Conservation (phyloP, 768 basidiomycete species). For the Mycena kentingensis region DNA sequence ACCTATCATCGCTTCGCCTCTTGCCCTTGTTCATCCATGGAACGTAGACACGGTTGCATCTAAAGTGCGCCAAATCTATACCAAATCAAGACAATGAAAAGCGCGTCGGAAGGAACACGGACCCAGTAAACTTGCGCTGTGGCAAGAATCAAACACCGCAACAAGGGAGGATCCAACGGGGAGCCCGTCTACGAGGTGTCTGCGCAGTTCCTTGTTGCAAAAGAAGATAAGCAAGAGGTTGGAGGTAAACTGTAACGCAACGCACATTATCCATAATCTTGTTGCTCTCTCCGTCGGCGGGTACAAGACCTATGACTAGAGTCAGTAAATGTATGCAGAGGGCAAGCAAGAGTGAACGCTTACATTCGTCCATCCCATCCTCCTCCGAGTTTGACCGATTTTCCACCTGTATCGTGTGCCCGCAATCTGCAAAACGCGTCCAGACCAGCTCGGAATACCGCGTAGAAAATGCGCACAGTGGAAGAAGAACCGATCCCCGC, state of each 20-base stretch:
- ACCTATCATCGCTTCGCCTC: slow-evolving; percentile 35
- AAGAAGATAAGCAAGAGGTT: neutral
- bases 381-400: slow-evolving; percentile 40
- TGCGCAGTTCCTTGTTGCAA: slow-evolving; percentile 42
- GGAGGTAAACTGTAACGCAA: slow-evolving; percentile 1
- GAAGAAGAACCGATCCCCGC: slow-evolving; percentile 58
- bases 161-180: slow-evolving; percentile 40
- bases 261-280: slow-evolving; percentile 42
- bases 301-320: slow-evolving; percentile 37
- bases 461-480: slow-evolving; percentile 45
- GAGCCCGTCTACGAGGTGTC: slow-evolving; percentile 38
- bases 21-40: slow-evolving; percentile 49
- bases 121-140: slow-evolving; percentile 45
- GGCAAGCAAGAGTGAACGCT: neutral
- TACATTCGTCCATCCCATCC: slow-evolving; percentile 49
- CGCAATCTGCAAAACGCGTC: slow-evolving; percentile 39
- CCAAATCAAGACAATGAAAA: neutral
- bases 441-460: neutral
- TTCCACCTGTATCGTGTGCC: slow-evolving; percentile 41
- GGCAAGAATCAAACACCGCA: slow-evolving; percentile 43
- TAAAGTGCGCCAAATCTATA: slow-evolving; percentile 44
- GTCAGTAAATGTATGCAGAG: neutral
- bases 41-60: slow-evolving; percentile 48
- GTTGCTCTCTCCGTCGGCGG: slow-evolving; percentile 35
- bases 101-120: slow-evolving; percentile 1